Base-by-base conservation (phyloP, 768 basidiomycete species). In the Mycena capillaripes region DNA sequence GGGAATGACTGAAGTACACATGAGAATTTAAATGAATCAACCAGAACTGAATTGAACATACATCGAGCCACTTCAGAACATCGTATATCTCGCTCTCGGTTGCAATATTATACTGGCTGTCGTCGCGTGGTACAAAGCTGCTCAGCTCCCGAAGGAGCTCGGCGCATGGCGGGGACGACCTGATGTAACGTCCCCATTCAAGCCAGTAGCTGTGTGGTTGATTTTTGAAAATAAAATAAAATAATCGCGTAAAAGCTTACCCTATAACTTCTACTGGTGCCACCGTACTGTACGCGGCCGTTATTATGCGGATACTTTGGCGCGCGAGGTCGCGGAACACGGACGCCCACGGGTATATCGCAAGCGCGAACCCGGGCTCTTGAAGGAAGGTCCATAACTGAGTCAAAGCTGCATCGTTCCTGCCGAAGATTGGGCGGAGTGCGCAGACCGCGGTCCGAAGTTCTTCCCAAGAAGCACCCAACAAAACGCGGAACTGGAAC, bases 41-140 rank as follows among this genome's bases (percentile, higher is more conserved):
- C 29, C 27, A 30, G 3, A 44, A 23, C 3, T 30, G 34, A 16
- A 19, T 23, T 19, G 56, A 29, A 62, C 69, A 23, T 40, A 74
- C 73, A 58, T 75, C 56, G 21, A 75, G 30, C 73, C 73, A 75
- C 58, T 61, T 71, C 50, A 75, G n/a, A 3, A 75, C 73, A 32
- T 75, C 70, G 40, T 75, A 53, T 11, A 75, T 38, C 23, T 75
- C 73, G 56, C 27, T 71, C 50, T 60, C 66, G 0, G 56, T 44
- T 27, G 60, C 34, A 11, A 74, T 30, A 4, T 64, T 64, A 27
- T 50, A 44, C 30, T 56, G 32, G 25, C 55, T 53, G 46, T 65
- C 66, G 44, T 68, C 69, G 30, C 42, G 61, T 27, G 70, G 73
- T 16, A 44, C 70, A 23, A 75, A 75, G 17, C 14, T 30, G 19